phyloP scores from a whole-genome alignment of 2,329 filamentous ascomycete species.

The Stachybotrys elegans region DNA sequence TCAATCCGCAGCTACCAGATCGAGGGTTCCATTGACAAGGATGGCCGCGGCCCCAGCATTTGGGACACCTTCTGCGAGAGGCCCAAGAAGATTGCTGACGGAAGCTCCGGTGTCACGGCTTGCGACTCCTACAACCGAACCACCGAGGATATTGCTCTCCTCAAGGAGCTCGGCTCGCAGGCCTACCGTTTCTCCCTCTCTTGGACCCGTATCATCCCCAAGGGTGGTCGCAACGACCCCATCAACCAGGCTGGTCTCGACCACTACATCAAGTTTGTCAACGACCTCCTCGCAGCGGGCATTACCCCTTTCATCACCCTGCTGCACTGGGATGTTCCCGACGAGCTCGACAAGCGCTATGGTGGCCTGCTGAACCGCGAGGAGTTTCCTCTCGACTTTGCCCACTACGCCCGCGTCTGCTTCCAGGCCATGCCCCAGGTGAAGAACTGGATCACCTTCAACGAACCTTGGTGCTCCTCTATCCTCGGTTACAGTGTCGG shows the following conservation, averaged over 20 bases:
- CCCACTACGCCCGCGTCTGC: slow-evolving; percentile 69
- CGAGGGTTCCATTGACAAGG: slow-evolving; percentile 68
- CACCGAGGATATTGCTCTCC: slow-evolving; percentile 68
- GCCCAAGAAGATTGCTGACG: slow-evolving; percentile 78
- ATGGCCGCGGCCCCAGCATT: slow-evolving; percentile 77
- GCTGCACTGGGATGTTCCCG: slow-evolving; percentile 84
- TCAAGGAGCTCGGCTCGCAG: slow-evolving; percentile 68
- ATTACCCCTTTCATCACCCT: slow-evolving; percentile 80
- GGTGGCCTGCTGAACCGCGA: slow-evolving; percentile 74
- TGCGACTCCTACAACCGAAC: slow-evolving; percentile 86
- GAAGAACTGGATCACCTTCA: slow-evolving; percentile 87
- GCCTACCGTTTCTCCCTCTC: slow-evolving; percentile 82
- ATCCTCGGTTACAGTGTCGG: slow-evolving; percentile 77
- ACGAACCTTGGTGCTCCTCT: slow-evolving; percentile 82
- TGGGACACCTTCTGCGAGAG: slow-evolving; percentile 86
- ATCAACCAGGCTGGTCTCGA: slow-evolving; percentile 73
- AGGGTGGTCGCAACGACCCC: slow-evolving; percentile 78
- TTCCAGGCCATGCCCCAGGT: slow-evolving; percentile 72
- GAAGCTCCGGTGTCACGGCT: slow-evolving; percentile 67
- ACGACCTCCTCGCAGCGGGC: slow-evolving; percentile 69
- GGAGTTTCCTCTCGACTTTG: slow-evolving; percentile 79
- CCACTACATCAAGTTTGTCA: slow-evolving; percentile 74
- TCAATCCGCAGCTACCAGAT: slow-evolving; percentile 79
- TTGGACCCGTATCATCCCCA: slow-evolving; percentile 78
- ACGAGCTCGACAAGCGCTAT: slow-evolving; percentile 73